Evolutionary conservation across 176 grass and related monocot species (phyloP).

Genomic region (Zea mays): Zm-B73-REFERENCE-NAM-5.0 NC_050103.1:179367001-179367500

Average conservation of each 20-base stretch:
- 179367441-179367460: background rate
- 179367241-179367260: background rate
- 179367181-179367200: background rate
- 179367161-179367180: background rate
- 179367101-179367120: background rate
- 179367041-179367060: conserved; percentile 87
- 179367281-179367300: background rate
- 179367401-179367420: background rate
- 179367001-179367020: conserved; percentile 88
- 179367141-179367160: background rate
- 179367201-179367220: background rate
- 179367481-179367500: background rate
- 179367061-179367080: conserved; percentile 39
- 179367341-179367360: no score
- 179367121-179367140: background rate
- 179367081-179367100: background rate
- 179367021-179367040: conserved; percentile 88
- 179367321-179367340: background rate
- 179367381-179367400: no score
- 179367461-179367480: background rate
- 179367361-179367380: no score
- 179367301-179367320: background rate
- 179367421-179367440: background rate
- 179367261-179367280: background rate
- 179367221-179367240: background rate